Evolutionary conservation across 768 basidiomycete species (phyloP), one percentile per base, ranked within the genome.

Genomic region (Phylloporus sp.): DNA sequence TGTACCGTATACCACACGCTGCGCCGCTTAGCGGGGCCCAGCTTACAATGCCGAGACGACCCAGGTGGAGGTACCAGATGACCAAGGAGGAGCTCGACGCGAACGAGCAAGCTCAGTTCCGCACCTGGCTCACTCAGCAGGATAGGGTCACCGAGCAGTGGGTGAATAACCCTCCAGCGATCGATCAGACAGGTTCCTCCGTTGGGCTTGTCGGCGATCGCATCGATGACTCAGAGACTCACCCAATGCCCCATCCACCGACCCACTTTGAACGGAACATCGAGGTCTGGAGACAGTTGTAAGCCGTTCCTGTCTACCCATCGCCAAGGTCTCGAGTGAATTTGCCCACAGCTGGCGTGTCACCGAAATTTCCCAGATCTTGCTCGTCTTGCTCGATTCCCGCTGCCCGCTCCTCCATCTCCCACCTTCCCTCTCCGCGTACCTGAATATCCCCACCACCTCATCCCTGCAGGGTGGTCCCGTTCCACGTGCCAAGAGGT

Each of bases 211-310:
- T 38, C 6, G 11, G 28, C 40, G 34, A 44, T 42, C 13, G 9
- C 49, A 20, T 50, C 42, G 48, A 29, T 15, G 57, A 54, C 39
- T 66, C 59, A 44, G 57, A 56, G 31, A 53, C 53, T n/a, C 45
- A 32, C 4, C 45, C 28, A 12, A 74, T 84, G 78, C 83, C 82
- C 10, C 71, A 73, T 39, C 86, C 89, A 4, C 83, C 87, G 2
- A 85, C 87, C 1, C 85, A 86, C 68, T 97, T 84, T 66, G 94
- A 97, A 69, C 79, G 89, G 36, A 97, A 97, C 66, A 61, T 97
- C 40, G 90, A 97, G 64, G 93, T 97, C 13, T 97, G 94, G 94
- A 72, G 95, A 56, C 95, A 97, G 72, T 72, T 97, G 83, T 91
- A 68, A 59, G 87, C 76, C 16, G 47, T 40, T 48, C 49, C 28